Evolutionary conservation across 192 early-diverging fungal genomes (phyloP).

Genomic region (Entrophospora sp.): DNA sequence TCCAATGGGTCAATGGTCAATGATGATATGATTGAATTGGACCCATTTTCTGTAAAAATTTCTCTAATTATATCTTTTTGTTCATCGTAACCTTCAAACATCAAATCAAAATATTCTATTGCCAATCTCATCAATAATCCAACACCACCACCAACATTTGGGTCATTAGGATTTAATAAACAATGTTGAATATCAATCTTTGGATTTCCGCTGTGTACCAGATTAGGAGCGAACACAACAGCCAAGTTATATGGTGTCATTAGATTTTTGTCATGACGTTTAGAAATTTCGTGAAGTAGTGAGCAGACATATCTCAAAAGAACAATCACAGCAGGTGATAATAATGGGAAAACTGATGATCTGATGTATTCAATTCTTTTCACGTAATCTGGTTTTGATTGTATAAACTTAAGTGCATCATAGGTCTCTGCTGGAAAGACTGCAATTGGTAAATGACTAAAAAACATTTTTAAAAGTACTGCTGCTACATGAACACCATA

Average conservation of each 20-base stretch:
- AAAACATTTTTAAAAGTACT: conserved; percentile 74
- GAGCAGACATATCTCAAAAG: conserved; percentile 57
- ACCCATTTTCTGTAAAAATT: neutral
- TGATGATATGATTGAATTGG: neutral
- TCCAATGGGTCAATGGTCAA: neutral
- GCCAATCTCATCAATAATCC: conserved; percentile 11
- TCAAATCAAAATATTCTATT: conserved; percentile 17
- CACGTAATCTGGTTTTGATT: conserved; percentile 25
- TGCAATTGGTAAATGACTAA: conserved; percentile 72
- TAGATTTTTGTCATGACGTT: conserved; percentile 57
- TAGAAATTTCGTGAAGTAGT: conserved; percentile 63
- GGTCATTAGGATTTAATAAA: neutral
- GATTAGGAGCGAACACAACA: conserved; percentile 81
- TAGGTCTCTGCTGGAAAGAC: conserved; percentile 59
- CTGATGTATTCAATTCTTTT: conserved; percentile 32
- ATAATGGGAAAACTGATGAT: conserved; percentile 21
- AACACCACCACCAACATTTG: conserved; percentile 1
- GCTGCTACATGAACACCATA: conserved; percentile 77
- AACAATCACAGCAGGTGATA: conserved; percentile 44
- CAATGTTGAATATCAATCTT: conserved; percentile 10
- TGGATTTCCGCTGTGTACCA: conserved; percentile 42
- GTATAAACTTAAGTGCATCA: conserved; percentile 32
- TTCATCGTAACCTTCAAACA: conserved; percentile 20
- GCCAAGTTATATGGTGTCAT: conserved; percentile 82
- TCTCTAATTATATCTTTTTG: conserved; percentile 7